Conservation (phyloP, 768 basidiomycete species). For the Lyophyllum decastes region DNA sequence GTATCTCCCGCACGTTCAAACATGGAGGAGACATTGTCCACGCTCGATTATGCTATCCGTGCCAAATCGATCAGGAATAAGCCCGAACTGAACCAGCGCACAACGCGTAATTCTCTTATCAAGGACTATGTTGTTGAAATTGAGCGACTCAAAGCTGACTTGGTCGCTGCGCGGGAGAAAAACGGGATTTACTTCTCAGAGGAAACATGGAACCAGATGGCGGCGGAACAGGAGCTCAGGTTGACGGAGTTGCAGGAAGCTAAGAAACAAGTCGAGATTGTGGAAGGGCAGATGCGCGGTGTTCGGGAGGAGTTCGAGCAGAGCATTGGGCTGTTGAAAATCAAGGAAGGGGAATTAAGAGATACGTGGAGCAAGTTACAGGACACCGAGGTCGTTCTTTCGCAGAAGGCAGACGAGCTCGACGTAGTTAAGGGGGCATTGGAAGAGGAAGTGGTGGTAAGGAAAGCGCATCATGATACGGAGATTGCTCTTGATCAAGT, state of each 20-base stretch:
- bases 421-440: conserved; percentile 56
- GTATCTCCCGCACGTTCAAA: conserved; percentile 92
- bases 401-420: conserved; percentile 57
- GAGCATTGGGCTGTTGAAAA: conserved; percentile 75
- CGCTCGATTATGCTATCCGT: conserved; percentile 93
- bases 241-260: conserved; percentile 83
- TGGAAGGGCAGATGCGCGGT: conserved; percentile 78
- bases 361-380: conserved; percentile 57
- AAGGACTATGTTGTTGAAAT: conserved; percentile 96
- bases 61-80: conserved; percentile 96
- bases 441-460: conserved; percentile 79
- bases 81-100: conserved; percentile 92
- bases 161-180: conserved; percentile 91
- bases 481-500: conserved; percentile 73
- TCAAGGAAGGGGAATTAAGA: conserved; percentile 75
- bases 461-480: conserved; percentile 75
- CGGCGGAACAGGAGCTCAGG: conserved; percentile 70
- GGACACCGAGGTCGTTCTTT: conserved; percentile 52
- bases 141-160: conserved; percentile 86
- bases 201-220: conserved; percentile 87
- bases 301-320: conserved; percentile 92
- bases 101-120: conserved; percentile 88
- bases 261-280: conserved; percentile 76
- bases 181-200: conserved; percentile 94
- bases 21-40: conserved; percentile 96